Percentiles rank a stretch among this genome's conserved stretches.
phyloP scores from a whole-genome alignment of 345 rosid genomes.

The Physaria fendleri region DNA sequence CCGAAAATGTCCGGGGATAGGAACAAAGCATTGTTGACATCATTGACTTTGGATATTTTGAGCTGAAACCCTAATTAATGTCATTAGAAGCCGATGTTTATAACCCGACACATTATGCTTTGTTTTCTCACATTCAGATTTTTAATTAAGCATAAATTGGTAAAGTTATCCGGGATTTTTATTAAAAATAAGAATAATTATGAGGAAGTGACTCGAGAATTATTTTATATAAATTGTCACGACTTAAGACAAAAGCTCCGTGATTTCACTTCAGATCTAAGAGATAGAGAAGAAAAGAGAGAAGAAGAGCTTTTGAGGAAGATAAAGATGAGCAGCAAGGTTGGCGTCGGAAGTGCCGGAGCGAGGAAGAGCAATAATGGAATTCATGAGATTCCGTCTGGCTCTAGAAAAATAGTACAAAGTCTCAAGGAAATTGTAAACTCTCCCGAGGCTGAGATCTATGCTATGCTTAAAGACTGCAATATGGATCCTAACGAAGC shows the following conservation, averaged over 20 bases:
- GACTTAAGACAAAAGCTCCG: background rate
- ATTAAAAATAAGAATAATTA: too few relatives aligned
- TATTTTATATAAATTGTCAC: too few relatives aligned
- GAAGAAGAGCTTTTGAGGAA: conserved; percentile 10
- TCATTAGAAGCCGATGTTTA: too few relatives aligned
- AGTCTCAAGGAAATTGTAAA: conserved; percentile 84
- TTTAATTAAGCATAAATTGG: too few relatives aligned
- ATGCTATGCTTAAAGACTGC: conserved; percentile 84
- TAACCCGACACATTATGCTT: too few relatives aligned
- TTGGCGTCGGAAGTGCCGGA: conserved; percentile 36
- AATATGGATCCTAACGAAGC: conserved; percentile 98
- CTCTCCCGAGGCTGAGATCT: conserved; percentile 89
- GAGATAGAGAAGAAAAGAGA: background rate
- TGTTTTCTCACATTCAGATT: too few relatives aligned
- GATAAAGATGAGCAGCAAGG: conserved; percentile 48
- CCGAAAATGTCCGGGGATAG: too few relatives aligned
- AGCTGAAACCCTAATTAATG: too few relatives aligned
- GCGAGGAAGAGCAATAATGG: conserved; percentile 50
- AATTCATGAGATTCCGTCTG: conserved; percentile 62
- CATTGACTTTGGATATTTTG: too few relatives aligned
- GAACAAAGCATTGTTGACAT: too few relatives aligned
- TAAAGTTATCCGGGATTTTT: too few relatives aligned
- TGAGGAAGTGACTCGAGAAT: too few relatives aligned
- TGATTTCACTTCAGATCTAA: conserved; percentile 28
- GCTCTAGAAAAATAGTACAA: conserved; percentile 75